Evolutionary conservation across 371 early-diverging fungal species (phyloP).

Genomic region (Entomophthora muscae): DNA sequence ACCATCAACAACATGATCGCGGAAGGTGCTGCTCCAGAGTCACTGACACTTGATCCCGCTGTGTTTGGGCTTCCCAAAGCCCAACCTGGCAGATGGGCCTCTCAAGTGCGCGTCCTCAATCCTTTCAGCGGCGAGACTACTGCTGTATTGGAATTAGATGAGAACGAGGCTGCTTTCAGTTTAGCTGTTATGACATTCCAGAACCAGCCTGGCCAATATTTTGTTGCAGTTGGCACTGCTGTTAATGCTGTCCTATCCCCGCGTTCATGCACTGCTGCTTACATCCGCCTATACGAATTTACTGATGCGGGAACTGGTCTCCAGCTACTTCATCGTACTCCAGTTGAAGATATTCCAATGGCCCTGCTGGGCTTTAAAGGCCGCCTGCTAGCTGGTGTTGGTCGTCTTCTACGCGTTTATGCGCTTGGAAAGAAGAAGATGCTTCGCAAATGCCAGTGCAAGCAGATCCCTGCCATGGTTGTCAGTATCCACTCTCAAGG

Average conservation of each 20-base stretch:
- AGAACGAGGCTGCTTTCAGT: constrained; percentile 80
- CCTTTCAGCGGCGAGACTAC: constrained; percentile 63
- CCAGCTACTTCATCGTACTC: constrained; percentile 65
- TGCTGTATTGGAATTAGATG: constrained; percentile 50
- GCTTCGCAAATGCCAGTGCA: constrained; percentile 69
- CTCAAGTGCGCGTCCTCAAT: constrained; percentile 67
- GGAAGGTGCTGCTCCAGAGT: constrained; percentile 16
- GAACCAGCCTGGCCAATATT: constrained; percentile 27
- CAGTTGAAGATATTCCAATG: constrained; percentile 67
- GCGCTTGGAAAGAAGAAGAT: constrained; percentile 83
- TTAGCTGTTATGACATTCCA: constrained; percentile 53
- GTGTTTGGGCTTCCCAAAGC: constrained; percentile 61
- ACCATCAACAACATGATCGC: constrained; percentile 35
- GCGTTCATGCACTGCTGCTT: constrained; percentile 44
- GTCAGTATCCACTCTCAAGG: constrained; percentile 64
- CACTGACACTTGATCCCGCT: constrained; percentile 21
- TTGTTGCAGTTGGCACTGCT: constrained; percentile 76
- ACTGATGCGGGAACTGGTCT: constrained; percentile 35
- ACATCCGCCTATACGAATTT: constrained; percentile 57
- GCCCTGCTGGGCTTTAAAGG: constrained; percentile 80
- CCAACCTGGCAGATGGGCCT: constrained; percentile 66
- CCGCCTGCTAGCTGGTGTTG: constrained; percentile 71
- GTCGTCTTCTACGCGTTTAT: constrained; percentile 73
- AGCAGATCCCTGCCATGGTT: constrained; percentile 53
- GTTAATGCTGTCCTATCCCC: constrained; percentile 51